Evolutionary conservation across 352 stramenopile species (phyloP), one percentile per base, ranked within the genome.

Genomic region (Phytopythium chamaehyphon): DNA sequence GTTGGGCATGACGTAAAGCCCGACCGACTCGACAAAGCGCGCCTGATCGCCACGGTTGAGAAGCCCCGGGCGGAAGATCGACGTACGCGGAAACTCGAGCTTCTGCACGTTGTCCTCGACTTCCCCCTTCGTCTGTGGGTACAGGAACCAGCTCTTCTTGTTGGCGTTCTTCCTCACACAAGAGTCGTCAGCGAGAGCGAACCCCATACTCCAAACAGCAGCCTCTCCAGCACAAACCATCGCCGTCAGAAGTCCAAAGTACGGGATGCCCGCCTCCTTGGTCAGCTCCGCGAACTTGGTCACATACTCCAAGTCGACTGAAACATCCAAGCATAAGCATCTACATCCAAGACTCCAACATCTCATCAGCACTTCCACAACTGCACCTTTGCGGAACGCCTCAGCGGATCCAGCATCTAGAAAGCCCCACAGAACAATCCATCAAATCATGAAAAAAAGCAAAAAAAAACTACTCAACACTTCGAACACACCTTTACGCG

Each of bases 101-200:
- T 64, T 59, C 56, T 69, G 67, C 54, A 92, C 72, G 38, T 69
- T 81, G n/a, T 82, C 73, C 57, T 89, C 78, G 14, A 69, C 74
- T 54, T 90, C 70, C 21, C 76, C 81, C 66, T 92, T 92, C 6
- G 78, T 90, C 61, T 87, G 62, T 9, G 74, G 70, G 61, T 90
- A 92, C 53, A 90, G 59, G 52, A 90, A 84, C 81, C 81, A 92
- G 47, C 76, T 88, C 61, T 73, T 65, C 63, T 85, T 86, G 56
- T 84, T 80, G 11, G 76, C 68, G 12, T 61, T 59, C 54, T 87
- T n/a, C n/a, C n/a, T n/a, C n/a, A n/a, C n/a, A n/a, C n/a, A n/a
- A n/a, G n/a, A n/a, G n/a, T n/a, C n/a, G n/a, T n/a, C n/a, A n/a
- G n/a, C n/a, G n/a, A n/a, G n/a, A n/a, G n/a, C n/a, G 55, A 3